These are phyloP conservation scores for Pseudotulostoma volvatum DNA, from an alignment of 495 filamentous ascomycete species.

Conservation along the genomic window DNA sequence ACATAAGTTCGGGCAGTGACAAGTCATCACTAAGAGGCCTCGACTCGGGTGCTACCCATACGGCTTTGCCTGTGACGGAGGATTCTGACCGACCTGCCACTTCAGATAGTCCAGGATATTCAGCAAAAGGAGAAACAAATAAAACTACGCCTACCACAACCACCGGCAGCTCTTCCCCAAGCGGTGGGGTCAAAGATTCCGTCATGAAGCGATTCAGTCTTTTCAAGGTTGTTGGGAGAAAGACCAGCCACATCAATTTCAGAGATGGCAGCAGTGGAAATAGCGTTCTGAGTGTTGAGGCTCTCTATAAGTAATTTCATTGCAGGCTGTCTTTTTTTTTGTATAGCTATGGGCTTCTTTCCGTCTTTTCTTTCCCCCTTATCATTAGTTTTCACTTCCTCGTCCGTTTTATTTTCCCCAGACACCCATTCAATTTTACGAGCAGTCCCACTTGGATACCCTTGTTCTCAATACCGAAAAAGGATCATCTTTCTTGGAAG, in stretches of 20 bases:
- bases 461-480: neutral
- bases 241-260: constrained; percentile 30
- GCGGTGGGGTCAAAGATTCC: constrained; percentile 25
- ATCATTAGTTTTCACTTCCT: neutral
- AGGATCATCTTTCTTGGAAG: no score
- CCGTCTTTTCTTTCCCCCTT: constrained; percentile 2
- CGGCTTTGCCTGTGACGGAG: constrained; percentile 4
- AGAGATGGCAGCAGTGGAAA: constrained; percentile 10
- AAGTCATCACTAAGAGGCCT: neutral
- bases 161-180: constrained; percentile 4
- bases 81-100: constrained; percentile 3
- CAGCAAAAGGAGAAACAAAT: neutral
- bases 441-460: neutral
- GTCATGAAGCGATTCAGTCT: constrained; percentile 32
- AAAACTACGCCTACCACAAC: neutral
- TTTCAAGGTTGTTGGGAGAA: constrained; percentile 29
- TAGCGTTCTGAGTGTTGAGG: constrained; percentile 8
- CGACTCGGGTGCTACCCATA: constrained; percentile 1
- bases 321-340: no score
- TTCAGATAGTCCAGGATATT: constrained; percentile 1
- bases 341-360: no score
- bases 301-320: constrained; percentile 22
- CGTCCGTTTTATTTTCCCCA: neutral
- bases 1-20: neutral
- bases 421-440: neutral